Base-by-base conservation (phyloP, 176 grass and related monocot genomes). In the Metroxylon sagu region DNA sequence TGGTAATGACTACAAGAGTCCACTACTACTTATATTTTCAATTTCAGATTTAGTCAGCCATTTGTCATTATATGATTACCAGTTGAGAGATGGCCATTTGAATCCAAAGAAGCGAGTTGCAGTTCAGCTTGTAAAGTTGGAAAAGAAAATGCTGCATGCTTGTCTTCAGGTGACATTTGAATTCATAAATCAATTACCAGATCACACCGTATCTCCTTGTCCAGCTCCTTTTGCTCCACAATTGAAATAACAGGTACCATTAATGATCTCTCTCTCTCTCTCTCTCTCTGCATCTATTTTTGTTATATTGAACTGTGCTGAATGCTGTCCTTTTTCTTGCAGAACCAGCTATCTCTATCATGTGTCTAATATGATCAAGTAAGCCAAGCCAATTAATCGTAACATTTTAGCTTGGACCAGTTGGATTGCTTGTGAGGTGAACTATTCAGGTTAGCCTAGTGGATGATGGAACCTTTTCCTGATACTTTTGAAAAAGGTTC, bases 131-230 rank as follows among this genome's bases (percentile, higher is more conserved):
- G 73, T 92, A 61, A 92, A 75, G 60, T 70, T 92, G 54, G 93
- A 97, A 60, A 97, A 97, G 79, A 97, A 83, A 77, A 88, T 97
- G 62, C 72, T 97, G 52, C 93, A 88, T 85, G 84, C 72, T 53
- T 97, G 84, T 80, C 77, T 97, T 61, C 73, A 80, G 77, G 87
- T 70, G 64, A 78, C 70, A 66, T 75, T 70, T 6, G 76, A 88
- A 69, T 64, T 98, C 26, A 92, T 88, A 85, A 78, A 72, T 31
- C 63, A 82, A 8, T 83, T 98, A 81, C 87, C 93, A 53, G 87
- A 98, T 58, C 67, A 83, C 74, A 89, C 73, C 16, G 59, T 98
- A 28, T 92, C 59, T 18, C 93, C 93, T 67, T 98, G 93, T 59
- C 93, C 84, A 74, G 87, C 88, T 81, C 84, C 79, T 59, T 92